Conservation (phyloP, 805 yeast genomes). For the Candida railenensis region DNA sequence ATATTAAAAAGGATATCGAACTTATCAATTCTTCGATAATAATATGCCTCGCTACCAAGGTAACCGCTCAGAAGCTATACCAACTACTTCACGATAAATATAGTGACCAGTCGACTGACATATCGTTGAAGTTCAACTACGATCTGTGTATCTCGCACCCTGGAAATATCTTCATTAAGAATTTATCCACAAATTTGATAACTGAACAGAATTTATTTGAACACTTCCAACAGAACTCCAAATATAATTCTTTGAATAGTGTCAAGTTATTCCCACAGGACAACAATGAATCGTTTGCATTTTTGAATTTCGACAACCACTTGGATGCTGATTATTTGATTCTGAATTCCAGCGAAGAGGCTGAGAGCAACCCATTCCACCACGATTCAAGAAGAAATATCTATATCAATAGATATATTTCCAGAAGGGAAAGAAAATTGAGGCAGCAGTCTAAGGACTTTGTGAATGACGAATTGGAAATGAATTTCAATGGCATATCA, state of each 20-base stretch:
- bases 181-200: constrained; percentile 37
- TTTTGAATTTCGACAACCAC: constrained; percentile 31
- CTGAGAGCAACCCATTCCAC: constrained; percentile 17
- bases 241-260: constrained; percentile 18
- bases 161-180: constrained; percentile 56
- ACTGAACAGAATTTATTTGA: constrained; percentile 29
- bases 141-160: constrained; percentile 47
- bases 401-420: constrained; percentile 63
- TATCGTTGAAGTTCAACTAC: constrained; percentile 20
- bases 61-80: background rate
- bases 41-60: background rate
- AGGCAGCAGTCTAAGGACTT: constrained; percentile 21
- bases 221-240: constrained; percentile 18
- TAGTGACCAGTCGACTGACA: background rate
- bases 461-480: constrained; percentile 20
- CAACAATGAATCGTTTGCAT: constrained; percentile 23
- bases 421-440: constrained; percentile 58
- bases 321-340: constrained; percentile 31
- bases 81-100: background rate
- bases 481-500: constrained; percentile 2
- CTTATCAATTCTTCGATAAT: background rate
- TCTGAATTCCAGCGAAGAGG: constrained; percentile 13
- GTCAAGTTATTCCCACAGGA: constrained; percentile 20
- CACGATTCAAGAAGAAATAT: constrained; percentile 28
- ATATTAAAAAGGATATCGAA: background rate